These are phyloP conservation scores for Triglochin maritima DNA, from an alignment of 106 monocot species.

Conservation along the genomic window DNA sequence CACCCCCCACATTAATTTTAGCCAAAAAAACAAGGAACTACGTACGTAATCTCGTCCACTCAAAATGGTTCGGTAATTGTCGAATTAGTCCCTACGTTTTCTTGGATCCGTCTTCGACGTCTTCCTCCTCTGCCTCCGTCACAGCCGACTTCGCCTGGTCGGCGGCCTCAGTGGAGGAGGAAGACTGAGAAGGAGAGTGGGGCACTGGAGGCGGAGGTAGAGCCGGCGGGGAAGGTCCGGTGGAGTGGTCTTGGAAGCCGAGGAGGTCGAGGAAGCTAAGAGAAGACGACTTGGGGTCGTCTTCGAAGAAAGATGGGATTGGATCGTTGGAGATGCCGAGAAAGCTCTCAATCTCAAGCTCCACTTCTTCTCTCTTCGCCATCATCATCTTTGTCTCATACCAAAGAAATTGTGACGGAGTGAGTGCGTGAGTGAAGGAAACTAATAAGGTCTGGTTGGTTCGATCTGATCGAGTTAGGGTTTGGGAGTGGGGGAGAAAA, in stretches of 20 bases:
- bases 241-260: not conserved
- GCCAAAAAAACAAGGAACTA: not conserved
- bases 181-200: slow-evolving; percentile 34
- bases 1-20: not conserved
- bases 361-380: slow-evolving; percentile 21
- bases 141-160: slow-evolving; percentile 6
- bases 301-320: slow-evolving; percentile 12
- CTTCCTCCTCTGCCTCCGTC: slow-evolving; percentile 8
- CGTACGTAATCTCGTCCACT: not conserved
- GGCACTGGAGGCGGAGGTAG: slow-evolving; percentile 2
- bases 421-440: too few species aligned
- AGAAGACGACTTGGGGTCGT: slow-evolving; percentile 10
- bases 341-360: slow-evolving; percentile 15
- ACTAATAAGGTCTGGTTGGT: too few species aligned
- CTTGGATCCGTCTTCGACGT: slow-evolving; percentile 5
- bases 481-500: too few species aligned
- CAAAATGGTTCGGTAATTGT: not conserved
- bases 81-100: not conserved
- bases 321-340: not conserved
- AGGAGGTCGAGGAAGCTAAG: slow-evolving; percentile 41
- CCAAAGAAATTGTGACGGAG: too few species aligned
- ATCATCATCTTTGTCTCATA: slow-evolving; percentile 10
- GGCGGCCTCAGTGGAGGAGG: slow-evolving; percentile 25
- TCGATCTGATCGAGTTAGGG: too few species aligned
- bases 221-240: not conserved